A percentile compares a stretch with the other conserved stretches of the same genome.
Conservation (phyloP, 306 rosid genomes). For the Cucurbita moschata region DNA sequence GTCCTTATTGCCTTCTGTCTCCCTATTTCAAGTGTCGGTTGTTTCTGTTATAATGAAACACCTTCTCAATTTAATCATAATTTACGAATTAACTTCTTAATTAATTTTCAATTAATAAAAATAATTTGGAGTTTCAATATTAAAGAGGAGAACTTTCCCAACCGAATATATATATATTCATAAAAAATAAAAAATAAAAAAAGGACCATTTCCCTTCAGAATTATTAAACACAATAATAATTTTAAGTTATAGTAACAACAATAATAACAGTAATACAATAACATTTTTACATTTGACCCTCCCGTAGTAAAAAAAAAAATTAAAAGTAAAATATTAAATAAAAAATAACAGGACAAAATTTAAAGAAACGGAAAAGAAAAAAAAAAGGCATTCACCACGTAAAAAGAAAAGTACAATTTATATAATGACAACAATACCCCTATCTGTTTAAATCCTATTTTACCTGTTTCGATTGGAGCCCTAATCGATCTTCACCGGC, state of each 20-base stretch:
- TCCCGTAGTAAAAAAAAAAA: neutral
- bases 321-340: neutral
- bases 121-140: too few relatives aligned
- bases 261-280: neutral
- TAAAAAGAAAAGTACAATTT: neutral
- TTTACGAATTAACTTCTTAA: too few relatives aligned
- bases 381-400: neutral
- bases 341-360: neutral
- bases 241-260: neutral
- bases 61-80: too few relatives aligned
- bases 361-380: neutral
- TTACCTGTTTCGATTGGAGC: neutral
- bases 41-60: too few relatives aligned
- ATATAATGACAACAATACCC: slow-evolving; percentile 6
- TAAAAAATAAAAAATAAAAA: too few relatives aligned
- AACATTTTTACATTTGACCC: neutral
- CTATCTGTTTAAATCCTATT: neutral
- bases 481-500: neutral
- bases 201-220: too few relatives aligned
- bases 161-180: too few relatives aligned
- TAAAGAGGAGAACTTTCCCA: too few relatives aligned
- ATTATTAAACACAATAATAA: too few relatives aligned
- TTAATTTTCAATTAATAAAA: too few relatives aligned
- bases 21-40: too few relatives aligned
- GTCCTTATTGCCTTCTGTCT: too few relatives aligned